Base-by-base conservation (phyloP, 2,329 filamentous ascomycete species). In the Ophiostoma populinum region DNA sequence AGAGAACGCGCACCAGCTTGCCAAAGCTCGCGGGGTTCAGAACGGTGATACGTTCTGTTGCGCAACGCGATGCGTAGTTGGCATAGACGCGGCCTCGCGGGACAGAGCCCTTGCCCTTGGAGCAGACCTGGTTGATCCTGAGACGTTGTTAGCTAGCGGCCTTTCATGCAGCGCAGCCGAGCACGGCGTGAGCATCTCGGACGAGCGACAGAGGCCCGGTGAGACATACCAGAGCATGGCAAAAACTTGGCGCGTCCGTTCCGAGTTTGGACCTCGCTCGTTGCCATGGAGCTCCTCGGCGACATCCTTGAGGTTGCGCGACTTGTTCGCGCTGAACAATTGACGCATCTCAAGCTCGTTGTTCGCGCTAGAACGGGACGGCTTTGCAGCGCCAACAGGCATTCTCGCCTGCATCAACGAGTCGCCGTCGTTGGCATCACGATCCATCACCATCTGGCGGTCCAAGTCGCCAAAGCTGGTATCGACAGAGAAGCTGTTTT, bases 11-110 rank as follows among this genome's bases (percentile, higher is more conserved):
- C 22, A 98, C 90, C 28, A 98, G 70, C 56, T 98, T 98, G 38
- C 90, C 90, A 56, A 98, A 98, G 19, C 87, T 95, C 8, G 90
- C 90, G 27, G 90, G 90, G 50, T 98, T 98, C 38, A 98, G 59
- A 8, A 93, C 86, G 1, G 90, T 92, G 25, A 95, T 92, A 50
- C 86, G 75, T 51, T 95, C 86, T 5, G 79, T 92, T 28, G 82
- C 86, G 55, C 90, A 98, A 43, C 82, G 75, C 18, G 81, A 85
- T 32, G 87, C 90, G 54, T 98, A 98, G 52, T 86, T 86, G 40
- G 86, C 83, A 55, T 95, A 98, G 2, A 98, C 90, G 40, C 87
- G 70, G 44, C 90, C 90, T 47, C 90, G 70, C 6, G 90, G 85
- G 1, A 95, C 87, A 6, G 90, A 94, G 1, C 77, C 78, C 51